Evolutionary conservation across 805 yeast genomes (phyloP), one percentile per base, ranked within the genome.

Genomic region (Sungouiozyma intestinalis): DNA sequence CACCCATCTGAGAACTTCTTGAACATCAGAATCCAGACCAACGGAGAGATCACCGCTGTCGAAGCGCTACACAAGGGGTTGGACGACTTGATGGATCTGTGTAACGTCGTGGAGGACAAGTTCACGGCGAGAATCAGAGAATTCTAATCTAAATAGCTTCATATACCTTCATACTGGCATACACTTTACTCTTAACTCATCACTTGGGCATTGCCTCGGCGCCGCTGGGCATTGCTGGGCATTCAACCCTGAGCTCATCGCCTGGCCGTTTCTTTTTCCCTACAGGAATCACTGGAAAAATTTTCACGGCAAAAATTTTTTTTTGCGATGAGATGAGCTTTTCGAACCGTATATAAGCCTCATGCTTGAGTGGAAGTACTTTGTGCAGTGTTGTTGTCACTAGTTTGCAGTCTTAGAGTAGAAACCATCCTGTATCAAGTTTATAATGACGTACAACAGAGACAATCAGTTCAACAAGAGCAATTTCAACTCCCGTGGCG

Each of bases 1-100:
- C 98, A 92, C 65, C 98, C 98, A 16, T 85, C 95, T 31, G 98
- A 92, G 65, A 72, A 85, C 46, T 81, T 83, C 52, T 69, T 92
- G 65, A 86, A 92, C 66, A 62, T 92, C 44, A 78, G 98, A 66
- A 86, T 92, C 48, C 98, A 92, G 67, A 92, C 98, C 1, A 88
- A 87, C 58, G 96, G 79, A 24, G 67, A 68, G 7, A 73, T 77
- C 49, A 81, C 97, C 3, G 97, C 97, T 3, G 78, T 85, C 33
- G 95, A 90, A 61, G 97, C 96, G 1, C 71, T 92, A 35, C 88
- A 85, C 54, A 85, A 86, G 62, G 97, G 97, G 18, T 72, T 92
- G 46, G 84, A 83, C 48, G 94, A 88, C 58, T 72, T 92, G 51
- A 71, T 79, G 46, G 88, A 81, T 49, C 62, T 88, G 58, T 92